A percentile compares a stretch with the other conserved stretches of the same genome.
Evolutionary conservation across 2,329 filamentous ascomycete genomes (phyloP).

Genomic region (Xylariaceae sp.): DNA sequence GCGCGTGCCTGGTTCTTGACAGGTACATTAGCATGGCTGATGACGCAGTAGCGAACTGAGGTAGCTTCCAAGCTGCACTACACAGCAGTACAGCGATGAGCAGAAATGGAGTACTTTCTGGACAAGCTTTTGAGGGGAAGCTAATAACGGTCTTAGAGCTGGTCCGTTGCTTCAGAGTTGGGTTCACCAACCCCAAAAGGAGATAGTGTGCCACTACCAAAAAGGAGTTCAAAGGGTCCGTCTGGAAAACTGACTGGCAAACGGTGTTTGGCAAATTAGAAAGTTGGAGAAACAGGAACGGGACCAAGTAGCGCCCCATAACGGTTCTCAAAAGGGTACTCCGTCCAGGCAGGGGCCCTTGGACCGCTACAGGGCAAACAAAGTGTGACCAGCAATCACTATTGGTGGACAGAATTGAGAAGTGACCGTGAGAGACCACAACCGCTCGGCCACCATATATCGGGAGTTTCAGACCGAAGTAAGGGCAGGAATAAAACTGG

Average conservation of each 20-base stretch:
- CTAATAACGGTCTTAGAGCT: slow-evolving; percentile 4
- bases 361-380: too few relatives aligned
- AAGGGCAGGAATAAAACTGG: too few relatives aligned
- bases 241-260: too few relatives aligned
- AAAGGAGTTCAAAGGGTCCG: slow-evolving; percentile 6
- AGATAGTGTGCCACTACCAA: slow-evolving; percentile 4
- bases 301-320: slow-evolving; percentile 16
- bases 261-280: slow-evolving; percentile 7
- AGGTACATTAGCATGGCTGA: slow-evolving; percentile 21
- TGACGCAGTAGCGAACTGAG: slow-evolving; percentile 21
- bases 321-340: too few relatives aligned
- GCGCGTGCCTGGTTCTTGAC: slow-evolving; percentile 21
- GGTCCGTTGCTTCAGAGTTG: not conserved
- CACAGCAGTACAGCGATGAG: too few relatives aligned
- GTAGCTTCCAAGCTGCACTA: too few relatives aligned
- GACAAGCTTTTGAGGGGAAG: slow-evolving; percentile 7
- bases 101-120: not conserved
- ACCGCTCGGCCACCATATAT: too few relatives aligned
- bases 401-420: too few relatives aligned
- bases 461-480: too few relatives aligned
- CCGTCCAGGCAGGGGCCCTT: too few relatives aligned
- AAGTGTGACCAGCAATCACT: too few relatives aligned
- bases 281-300: slow-evolving; percentile 10
- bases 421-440: too few relatives aligned
- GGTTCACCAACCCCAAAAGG: slow-evolving; percentile 7